A percentile compares a stretch with the other conserved stretches of the same genome.
phyloP scores from a whole-genome alignment of 345 rosid genomes.

The Boechera divaricarpa region DNA sequence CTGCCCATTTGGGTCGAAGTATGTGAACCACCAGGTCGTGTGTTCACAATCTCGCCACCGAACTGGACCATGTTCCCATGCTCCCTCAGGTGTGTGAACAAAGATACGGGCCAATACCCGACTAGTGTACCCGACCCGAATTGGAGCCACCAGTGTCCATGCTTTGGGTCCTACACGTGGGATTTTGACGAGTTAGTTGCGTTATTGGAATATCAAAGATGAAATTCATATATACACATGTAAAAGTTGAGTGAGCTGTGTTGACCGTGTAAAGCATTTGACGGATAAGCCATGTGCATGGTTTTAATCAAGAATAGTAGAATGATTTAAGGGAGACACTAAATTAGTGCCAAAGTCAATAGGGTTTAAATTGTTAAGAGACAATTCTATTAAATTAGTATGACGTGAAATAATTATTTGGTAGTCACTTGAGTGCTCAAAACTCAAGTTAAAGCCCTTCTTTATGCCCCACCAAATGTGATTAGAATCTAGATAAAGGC shows the following conservation, averaged over 20 bases:
- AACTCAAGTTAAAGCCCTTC: slow-evolving; percentile 20
- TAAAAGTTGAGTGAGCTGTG: slow-evolving; percentile 26
- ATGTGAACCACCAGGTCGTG: slow-evolving; percentile 76
- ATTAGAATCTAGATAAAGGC: not conserved
- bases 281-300: slow-evolving; percentile 40
- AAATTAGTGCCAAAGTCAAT: not conserved
- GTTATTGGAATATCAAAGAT: not conserved
- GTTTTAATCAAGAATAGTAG: slow-evolving; percentile 10
- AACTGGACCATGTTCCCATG: slow-evolving; percentile 96
- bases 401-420: slow-evolving; percentile 28
- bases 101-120: slow-evolving; percentile 92
- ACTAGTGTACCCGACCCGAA: slow-evolving; percentile 91
- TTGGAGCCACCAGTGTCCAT: slow-evolving; percentile 99
- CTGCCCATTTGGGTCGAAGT: slow-evolving; percentile 97
- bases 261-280: slow-evolving; percentile 14
- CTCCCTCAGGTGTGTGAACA: slow-evolving; percentile 84
- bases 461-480: slow-evolving; percentile 10
- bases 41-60: slow-evolving; percentile 92
- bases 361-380: slow-evolving; percentile 1
- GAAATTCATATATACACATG: not conserved
- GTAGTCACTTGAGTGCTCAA: slow-evolving; percentile 20
- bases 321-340: slow-evolving; percentile 15
- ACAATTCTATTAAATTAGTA: slow-evolving; percentile 16
- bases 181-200: slow-evolving; percentile 4
- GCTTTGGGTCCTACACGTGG: slow-evolving; percentile 81